Percentiles rank a stretch among this genome's conserved stretches.
Conservation (phyloP, 805 yeast species). For the Starmerella potacharoeniae region DNA sequence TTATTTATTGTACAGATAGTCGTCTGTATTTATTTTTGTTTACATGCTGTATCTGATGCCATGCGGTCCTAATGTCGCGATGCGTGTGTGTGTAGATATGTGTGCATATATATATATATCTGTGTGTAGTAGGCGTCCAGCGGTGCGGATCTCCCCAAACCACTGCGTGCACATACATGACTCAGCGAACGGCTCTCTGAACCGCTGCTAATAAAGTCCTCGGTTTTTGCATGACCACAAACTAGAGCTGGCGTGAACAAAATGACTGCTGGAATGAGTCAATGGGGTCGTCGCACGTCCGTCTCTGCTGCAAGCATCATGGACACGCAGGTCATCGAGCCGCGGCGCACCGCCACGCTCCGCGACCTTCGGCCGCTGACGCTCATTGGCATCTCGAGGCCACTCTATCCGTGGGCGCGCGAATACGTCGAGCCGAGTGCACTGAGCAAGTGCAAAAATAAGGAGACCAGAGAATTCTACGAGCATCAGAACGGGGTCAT, state of each 20-base stretch:
- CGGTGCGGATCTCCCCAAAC: no score
- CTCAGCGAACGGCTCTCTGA: not conserved
- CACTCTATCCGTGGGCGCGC: slow-evolving; percentile 35
- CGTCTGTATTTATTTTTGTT: not conserved
- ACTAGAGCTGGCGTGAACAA: not conserved
- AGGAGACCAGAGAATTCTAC: slow-evolving; percentile 35
- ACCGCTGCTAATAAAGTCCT: not conserved
- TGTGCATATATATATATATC: no score
- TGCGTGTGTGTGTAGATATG: no score
- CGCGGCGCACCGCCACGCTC: slow-evolving; percentile 25
- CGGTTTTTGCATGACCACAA: not conserved
- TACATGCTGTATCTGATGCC: not conserved
- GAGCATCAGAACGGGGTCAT: slow-evolving; percentile 49
- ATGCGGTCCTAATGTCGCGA: no score
- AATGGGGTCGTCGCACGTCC: slow-evolving; percentile 2
- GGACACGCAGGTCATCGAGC: not conserved
- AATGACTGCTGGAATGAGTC: not conserved
- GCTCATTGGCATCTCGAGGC: slow-evolving; percentile 36
- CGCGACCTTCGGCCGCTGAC: slow-evolving; percentile 38
- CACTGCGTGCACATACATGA: not conserved
- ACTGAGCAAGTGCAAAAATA: slow-evolving; percentile 21
- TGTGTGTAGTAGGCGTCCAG: not conserved
- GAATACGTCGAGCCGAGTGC: slow-evolving; percentile 13
- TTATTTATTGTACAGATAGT: not conserved
- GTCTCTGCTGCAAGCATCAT: not conserved